A percentile compares a stretch with the other conserved stretches of the same genome.
Evolutionary conservation across 2,329 filamentous ascomycete genomes (phyloP).

Genomic region (Daldinia sp.): DNA sequence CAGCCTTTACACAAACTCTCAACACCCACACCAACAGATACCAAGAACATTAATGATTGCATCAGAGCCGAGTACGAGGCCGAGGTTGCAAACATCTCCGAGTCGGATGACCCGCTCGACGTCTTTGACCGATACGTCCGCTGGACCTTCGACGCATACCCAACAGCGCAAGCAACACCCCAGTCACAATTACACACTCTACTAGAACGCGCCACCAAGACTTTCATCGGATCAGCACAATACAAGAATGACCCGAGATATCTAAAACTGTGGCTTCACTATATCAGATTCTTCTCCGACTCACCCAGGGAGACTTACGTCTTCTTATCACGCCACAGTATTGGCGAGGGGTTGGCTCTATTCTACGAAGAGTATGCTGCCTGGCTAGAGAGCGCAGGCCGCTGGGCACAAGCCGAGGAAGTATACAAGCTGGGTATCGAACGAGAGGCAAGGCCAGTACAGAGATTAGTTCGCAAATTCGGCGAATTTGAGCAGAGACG

Average conservation of each 20-base stretch:
- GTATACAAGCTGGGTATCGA: slow-evolving; percentile 92
- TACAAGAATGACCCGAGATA: slow-evolving; percentile 98
- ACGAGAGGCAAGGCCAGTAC: slow-evolving; percentile 83
- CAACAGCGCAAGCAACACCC: slow-evolving; percentile 89
- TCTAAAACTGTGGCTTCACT: slow-evolving; percentile 91
- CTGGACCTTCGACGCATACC: slow-evolving; percentile 96
- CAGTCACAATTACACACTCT: slow-evolving; percentile 90
- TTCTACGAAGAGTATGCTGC: slow-evolving; percentile 98
- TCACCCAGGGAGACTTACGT: slow-evolving; percentile 92
- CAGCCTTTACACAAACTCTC: slow-evolving; percentile 68
- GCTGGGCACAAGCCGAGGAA: slow-evolving; percentile 93
- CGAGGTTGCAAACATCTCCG: slow-evolving; percentile 80
- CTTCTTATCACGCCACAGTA: slow-evolving; percentile 87
- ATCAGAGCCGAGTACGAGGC: slow-evolving; percentile 87
- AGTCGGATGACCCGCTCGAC: slow-evolving; percentile 95
- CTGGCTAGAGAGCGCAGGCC: slow-evolving; percentile 86
- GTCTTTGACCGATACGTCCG: slow-evolving; percentile 96
- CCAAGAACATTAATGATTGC: slow-evolving; percentile 80
- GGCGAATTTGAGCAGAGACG: slow-evolving; percentile 87
- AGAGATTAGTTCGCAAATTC: slow-evolving; percentile 88
- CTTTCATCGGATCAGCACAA: slow-evolving; percentile 84
- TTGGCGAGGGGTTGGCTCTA: slow-evolving; percentile 87
- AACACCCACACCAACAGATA: slow-evolving; percentile 77
- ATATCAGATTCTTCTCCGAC: slow-evolving; percentile 93
- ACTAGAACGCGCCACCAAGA: slow-evolving; percentile 91